Base-by-base conservation (phyloP, 2,329 filamentous ascomycete species). In the Colletotrichum falcatum region DNA sequence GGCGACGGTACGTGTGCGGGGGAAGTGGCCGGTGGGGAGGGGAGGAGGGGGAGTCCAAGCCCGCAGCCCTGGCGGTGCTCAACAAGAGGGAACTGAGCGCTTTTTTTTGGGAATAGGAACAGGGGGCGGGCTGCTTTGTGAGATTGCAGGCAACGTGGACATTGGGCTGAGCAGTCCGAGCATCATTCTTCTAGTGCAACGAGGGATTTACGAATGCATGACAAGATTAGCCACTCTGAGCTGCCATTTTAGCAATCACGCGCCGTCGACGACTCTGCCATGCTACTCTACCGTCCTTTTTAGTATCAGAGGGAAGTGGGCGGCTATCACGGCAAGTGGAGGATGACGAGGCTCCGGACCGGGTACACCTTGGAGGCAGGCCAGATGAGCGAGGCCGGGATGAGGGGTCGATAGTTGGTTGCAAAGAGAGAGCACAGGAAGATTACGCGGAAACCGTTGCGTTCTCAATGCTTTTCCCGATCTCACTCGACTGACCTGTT, bases 91-190 rank as follows among this genome's bases (percentile, higher is more conserved):
- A 48, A 5, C 48, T 11, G 26, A 39, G 59, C 59, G 3, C 5
- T 51, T 39, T 35, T 12, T 51, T 39, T 35, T 12, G n/a, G n/a
- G 30, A 51, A 46, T 18, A 23, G 11, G 14, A 20, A 51, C 37
- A 60, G 12, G 39, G 2, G 55, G n/a, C n/a, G n/a, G 55, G 33
- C 33, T 44, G n/a, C 16, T 12, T 30, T 26, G 33, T 58, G 20
- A 62, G 30, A 59, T 63, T 70, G 37, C 66, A 51, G 58, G 59
- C 68, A 46, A 67, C 68, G 64, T 39, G 63, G 51, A 51, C 56
- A 6, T 3, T 16, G 28, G 64, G 58, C 68, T 68, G 64, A 59
- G 68, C n/a, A 39, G 28, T 8, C 33, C 3, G n/a, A 33, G 37
- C 33, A 61, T 20, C 26, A 11, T 28, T 23, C 14, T 6, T 16